Evolutionary conservation across 148 eudicot species (phyloP).

Genomic region (Rhododendron ovatum): DNA sequence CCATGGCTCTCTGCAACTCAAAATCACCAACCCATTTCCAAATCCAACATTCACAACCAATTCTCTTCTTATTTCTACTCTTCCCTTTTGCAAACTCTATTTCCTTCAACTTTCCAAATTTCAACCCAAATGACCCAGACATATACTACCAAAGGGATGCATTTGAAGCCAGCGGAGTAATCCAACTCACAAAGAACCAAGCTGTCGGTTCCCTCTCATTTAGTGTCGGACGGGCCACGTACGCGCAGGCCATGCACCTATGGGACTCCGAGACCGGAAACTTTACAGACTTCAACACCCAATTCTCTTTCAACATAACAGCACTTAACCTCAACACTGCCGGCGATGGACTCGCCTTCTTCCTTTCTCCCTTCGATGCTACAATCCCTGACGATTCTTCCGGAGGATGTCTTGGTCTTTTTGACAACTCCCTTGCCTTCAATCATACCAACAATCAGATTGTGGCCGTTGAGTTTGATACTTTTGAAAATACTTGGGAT

Average conservation of each 20-base stretch:
- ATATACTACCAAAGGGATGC: neutral
- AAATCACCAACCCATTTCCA: neutral
- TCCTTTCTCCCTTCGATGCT: neutral
- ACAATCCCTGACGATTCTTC: neutral
- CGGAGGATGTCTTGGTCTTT: neutral
- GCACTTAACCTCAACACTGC: fast-evolving
- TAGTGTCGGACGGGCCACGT: neutral
- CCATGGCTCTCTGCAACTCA: neutral
- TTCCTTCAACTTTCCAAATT: neutral
- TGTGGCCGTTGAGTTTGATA: neutral
- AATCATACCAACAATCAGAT: neutral
- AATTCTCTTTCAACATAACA: neutral
- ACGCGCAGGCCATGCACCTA: neutral
- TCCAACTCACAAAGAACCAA: neutral
- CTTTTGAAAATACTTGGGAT: neutral
- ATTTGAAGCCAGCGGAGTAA: neutral
- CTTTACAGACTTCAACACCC: neutral
- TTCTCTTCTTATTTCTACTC: neutral
- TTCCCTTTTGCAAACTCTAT: neutral
- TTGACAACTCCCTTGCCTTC: neutral
- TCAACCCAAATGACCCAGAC: neutral
- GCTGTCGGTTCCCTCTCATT: neutral
- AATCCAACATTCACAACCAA: neutral
- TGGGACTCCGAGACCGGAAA: neutral
- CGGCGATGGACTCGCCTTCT: neutral